Evolutionary conservation across 306 rosid genomes (phyloP).

Genomic region (Trifolium dubium): DNA sequence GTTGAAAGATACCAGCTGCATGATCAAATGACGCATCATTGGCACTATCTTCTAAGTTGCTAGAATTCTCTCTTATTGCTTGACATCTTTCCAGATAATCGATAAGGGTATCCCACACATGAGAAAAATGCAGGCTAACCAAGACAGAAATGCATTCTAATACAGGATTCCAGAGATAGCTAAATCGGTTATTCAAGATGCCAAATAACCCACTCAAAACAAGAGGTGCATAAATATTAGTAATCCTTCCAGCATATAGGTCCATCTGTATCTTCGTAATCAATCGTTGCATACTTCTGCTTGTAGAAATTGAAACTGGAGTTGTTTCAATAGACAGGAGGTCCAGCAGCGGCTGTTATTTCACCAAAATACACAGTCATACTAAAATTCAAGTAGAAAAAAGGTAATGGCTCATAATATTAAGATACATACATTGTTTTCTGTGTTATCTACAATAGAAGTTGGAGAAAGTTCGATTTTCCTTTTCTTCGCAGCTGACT

Average conservation of each 20-base stretch:
- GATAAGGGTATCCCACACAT: conserved; percentile 65
- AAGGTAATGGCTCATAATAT: conserved; percentile 28
- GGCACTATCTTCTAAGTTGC: conserved; percentile 48
- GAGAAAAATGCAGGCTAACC: conserved; percentile 54
- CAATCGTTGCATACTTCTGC: conserved; percentile 66
- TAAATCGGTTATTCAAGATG: conserved; percentile 77
- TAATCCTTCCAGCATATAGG: conserved; percentile 67
- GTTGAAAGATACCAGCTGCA: too few relatives aligned
- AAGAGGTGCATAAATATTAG: conserved; percentile 63
- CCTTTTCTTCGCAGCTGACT: conserved; percentile 55
- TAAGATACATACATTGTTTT: neutral
- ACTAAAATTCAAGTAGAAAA: conserved; percentile 31
- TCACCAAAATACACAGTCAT: conserved; percentile 37
- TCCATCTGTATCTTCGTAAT: conserved; percentile 82
- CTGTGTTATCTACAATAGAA: conserved; percentile 21
- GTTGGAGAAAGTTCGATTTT: conserved; percentile 55
- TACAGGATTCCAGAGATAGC: conserved; percentile 70
- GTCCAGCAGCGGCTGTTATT: conserved; percentile 65
- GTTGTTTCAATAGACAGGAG: conserved; percentile 78
- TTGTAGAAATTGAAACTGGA: conserved; percentile 68
- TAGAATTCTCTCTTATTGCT: conserved; percentile 47
- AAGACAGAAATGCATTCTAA: conserved; percentile 81
- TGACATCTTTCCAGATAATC: conserved; percentile 57
- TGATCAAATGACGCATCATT: too few relatives aligned
- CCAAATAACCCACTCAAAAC: conserved; percentile 76